Evolutionary conservation across 2,329 filamentous ascomycete species (phyloP).

Genomic region (Penicillium hesseltinei): DNA sequence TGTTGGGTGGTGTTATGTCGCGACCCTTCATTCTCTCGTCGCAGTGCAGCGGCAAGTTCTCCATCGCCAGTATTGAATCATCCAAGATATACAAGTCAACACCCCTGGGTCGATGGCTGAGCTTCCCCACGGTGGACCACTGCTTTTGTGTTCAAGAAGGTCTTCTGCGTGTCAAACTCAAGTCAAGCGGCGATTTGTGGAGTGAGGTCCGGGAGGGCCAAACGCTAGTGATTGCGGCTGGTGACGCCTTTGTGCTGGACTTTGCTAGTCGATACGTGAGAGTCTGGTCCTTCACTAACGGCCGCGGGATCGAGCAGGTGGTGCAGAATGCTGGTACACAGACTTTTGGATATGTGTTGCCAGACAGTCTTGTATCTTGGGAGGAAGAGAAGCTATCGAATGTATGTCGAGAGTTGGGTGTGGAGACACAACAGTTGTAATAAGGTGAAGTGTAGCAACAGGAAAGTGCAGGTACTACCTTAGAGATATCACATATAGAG

Average conservation of each 20-base stretch:
- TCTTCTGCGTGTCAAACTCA: neutral
- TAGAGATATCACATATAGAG: too few species aligned
- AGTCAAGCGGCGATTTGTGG: neutral
- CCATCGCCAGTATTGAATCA: neutral
- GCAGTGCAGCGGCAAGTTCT: neutral
- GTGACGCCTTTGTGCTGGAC: neutral
- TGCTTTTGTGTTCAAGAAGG: neutral
- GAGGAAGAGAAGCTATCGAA: neutral
- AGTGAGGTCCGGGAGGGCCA: neutral
- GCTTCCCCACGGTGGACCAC: neutral
- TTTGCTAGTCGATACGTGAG: neutral
- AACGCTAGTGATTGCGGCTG: neutral
- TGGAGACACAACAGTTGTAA: too few species aligned
- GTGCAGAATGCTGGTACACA: neutral
- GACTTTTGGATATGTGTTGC: neutral
- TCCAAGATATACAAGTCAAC: neutral
- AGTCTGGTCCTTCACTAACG: neutral
- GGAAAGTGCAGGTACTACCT: too few species aligned
- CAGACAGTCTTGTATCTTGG: neutral
- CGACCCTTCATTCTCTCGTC: neutral
- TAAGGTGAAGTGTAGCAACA: too few species aligned
- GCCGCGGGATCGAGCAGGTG: neutral
- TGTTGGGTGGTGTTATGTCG: neutral
- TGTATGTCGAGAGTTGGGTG: neutral
- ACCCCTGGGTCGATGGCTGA: neutral